Base-by-base conservation (phyloP, 768 basidiomycete genomes). In the Tephrocybe sp. region DNA sequence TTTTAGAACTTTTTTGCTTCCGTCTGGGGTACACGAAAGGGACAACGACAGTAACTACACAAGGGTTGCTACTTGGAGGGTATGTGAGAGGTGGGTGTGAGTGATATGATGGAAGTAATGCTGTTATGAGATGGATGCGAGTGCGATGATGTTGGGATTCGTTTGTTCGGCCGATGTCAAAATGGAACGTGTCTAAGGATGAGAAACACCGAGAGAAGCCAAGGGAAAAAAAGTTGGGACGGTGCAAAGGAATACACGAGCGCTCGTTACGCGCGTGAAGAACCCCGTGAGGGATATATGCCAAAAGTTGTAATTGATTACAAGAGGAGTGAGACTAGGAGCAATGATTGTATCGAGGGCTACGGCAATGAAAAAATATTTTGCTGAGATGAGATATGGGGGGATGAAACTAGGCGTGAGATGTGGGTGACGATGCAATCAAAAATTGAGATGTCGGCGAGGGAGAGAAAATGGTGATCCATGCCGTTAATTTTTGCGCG, bases 361-460 rank as follows among this genome's bases (percentile, higher is more conserved):
- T 56, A 57, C 39, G 21, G 39, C 38, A 31, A 44, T 38, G 51
- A 53, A 41, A 46, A 42, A 43, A 50, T 59, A 51, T 55, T 41
- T 54, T 56, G 57, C 42, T 56, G 57, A 58, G 54, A 56, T 53
- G 56, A 55, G 46, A 42, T 35, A 36, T 30, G 32, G 15, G 9
- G 24, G 13, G 30, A 38, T 19, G 26, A 12, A 24, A 5, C 9
- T 18, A 37, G n/a, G 36, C 24, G 32, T 21, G 32, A 13, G 44
- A 9, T n/a, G 12, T 12, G 38, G 47, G 40, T 53, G 48, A 30
- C 43, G 30, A 37, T 58, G 44, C 46, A 53, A 43, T 34, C n/a
- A 47, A 40, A 24, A 27, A 11, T 24, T 30, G 39, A 44, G 45
- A 53, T 49, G 47, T 43, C 41, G 49, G 31, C 26, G 18, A 36